Evolutionary conservation across 306 rosid species (phyloP).

Genomic region (Gleditsia sinensis): DNA sequence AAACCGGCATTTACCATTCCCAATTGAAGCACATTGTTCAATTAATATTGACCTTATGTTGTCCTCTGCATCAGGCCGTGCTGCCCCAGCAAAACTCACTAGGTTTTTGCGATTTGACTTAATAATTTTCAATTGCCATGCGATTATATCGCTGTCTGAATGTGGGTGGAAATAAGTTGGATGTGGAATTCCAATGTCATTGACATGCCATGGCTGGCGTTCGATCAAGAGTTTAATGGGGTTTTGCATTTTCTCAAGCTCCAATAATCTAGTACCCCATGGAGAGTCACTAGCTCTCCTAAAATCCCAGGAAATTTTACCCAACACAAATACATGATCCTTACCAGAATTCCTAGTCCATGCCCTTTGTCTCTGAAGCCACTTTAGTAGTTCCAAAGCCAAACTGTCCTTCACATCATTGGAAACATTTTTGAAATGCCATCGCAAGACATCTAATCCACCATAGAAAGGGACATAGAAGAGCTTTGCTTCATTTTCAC

Average conservation of each 20-base stretch:
- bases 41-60: constrained; percentile 59
- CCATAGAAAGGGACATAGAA: constrained; percentile 78
- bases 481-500: constrained; percentile 56
- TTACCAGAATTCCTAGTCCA: constrained; percentile 63
- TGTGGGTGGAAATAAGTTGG: constrained; percentile 78
- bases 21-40: constrained; percentile 51
- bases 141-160: constrained; percentile 57
- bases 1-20: constrained; percentile 46
- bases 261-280: constrained; percentile 72
- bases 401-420: constrained; percentile 64
- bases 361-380: constrained; percentile 56
- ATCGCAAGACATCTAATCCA: constrained; percentile 66
- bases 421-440: constrained; percentile 80
- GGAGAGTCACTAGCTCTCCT: constrained; percentile 47
- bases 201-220: constrained; percentile 76
- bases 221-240: constrained; percentile 73
- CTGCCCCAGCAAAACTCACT: constrained; percentile 70
- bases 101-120: constrained; percentile 45
- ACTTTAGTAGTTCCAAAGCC: constrained; percentile 53
- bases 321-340: constrained; percentile 77
- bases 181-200: constrained; percentile 79
- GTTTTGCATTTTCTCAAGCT: constrained; percentile 66
- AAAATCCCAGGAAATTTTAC: constrained; percentile 86
- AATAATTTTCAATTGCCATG: constrained; percentile 62
- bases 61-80: constrained; percentile 48